Evolutionary conservation across 495 filamentous ascomycete genomes (phyloP), one percentile per base, ranked within the genome.

Genomic region (Aspergillus leporis): DNA sequence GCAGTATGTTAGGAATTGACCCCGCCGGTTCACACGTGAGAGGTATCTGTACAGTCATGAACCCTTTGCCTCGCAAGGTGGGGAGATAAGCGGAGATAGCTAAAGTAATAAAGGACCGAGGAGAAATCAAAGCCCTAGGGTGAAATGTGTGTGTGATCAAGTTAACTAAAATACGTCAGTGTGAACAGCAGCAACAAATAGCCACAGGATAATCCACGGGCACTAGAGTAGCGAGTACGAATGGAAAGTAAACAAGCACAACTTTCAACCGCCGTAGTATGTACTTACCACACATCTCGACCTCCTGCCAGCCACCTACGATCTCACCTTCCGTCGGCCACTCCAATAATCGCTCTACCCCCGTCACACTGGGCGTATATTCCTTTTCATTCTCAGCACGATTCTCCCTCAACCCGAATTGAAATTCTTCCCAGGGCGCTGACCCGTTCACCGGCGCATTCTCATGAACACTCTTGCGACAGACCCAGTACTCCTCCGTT

Each of bases 341-440:
- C 13, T 70, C 65, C 64, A 84, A 61, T 21, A 86, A 70, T 53
- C 74, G 62, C 50, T 81, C 73, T 22, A 82, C 79, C 19, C 75
- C 77, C n/a, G 84, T 74, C 8, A 91, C 82, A 53, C 79, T 81
- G 14, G 89, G 88, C 32, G 89, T 94, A 68, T 90, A 92, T 43
- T 82, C 82, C 66, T 72, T 79, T 72, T 95, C 91, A 60, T 89
- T 79, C 70, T 82, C 72, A 5, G 81, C 82, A 71, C 93, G 91
- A 50, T 84, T 69, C 13, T 77, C 70, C 61, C 84, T 79, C 62
- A 92, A 71, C 34, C 80, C 83, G 0, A 60, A 59, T 22, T 80
- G 74, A 61, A 93, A 92, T 61, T 93, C 90, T 0, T 59, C 70
- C 78, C 82, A 90, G 21, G 70, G 80, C 7, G 87, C 89, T 5